Percentiles rank a stretch among this genome's conserved stretches.
Evolutionary conservation across 306 rosid genomes (phyloP).

Genomic region (Vachellia collinsii): DNA sequence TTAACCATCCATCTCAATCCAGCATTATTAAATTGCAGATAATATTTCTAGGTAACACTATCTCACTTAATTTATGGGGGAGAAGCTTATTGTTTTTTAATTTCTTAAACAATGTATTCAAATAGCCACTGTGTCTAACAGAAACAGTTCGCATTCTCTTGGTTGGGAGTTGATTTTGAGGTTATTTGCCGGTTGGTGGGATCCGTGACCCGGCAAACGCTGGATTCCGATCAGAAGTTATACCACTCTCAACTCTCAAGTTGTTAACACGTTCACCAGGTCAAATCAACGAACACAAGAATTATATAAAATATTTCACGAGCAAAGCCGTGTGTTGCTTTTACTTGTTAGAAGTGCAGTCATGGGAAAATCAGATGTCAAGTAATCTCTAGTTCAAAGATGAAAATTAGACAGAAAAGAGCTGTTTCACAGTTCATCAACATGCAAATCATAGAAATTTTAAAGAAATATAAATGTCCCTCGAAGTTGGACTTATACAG

Average conservation of each 20-base stretch:
- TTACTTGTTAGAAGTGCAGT: neutral
- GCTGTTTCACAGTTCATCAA: neutral
- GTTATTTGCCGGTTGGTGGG: neutral
- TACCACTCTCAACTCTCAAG: neutral
- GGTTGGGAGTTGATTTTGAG: neutral
- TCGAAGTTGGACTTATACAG: neutral
- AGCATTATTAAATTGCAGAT: neutral
- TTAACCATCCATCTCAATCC: neutral
- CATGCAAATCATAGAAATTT: neutral
- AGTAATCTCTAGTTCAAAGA: neutral
- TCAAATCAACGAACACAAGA: neutral
- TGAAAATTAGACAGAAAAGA: neutral
- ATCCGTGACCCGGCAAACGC: neutral
- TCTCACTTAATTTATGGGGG: neutral
- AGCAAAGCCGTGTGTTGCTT: neutral
- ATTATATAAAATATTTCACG: neutral
- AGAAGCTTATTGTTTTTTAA: neutral
- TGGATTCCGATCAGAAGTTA: neutral
- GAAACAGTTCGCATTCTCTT: neutral
- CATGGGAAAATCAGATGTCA: conserved; percentile 15
- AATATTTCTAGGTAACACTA: neutral
- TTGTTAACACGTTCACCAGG: neutral
- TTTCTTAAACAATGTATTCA: neutral
- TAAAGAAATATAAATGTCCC: conserved; percentile 17
- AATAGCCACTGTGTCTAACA: neutral